Conservation (phyloP, 805 yeast species). For the Citeromyces matritensis region DNA sequence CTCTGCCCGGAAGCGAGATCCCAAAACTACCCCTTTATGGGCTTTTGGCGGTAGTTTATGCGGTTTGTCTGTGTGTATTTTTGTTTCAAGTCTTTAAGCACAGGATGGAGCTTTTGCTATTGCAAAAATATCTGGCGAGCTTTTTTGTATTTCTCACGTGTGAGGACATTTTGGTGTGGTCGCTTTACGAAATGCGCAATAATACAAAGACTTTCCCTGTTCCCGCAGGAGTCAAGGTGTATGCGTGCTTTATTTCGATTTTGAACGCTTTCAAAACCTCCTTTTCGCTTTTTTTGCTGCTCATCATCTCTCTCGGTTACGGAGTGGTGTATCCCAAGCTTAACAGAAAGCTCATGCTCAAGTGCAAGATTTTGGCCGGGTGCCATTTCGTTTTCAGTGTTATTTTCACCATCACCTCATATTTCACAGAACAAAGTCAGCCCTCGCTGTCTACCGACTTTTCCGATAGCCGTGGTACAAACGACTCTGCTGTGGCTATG, state of each 20-base stretch:
- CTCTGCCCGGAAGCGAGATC: conserved; percentile 76
- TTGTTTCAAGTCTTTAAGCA: conserved; percentile 76
- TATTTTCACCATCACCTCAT: conserved; percentile 33
- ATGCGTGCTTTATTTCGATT: conserved; percentile 65
- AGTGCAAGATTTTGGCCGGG: conserved; percentile 43
- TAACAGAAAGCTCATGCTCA: conserved; percentile 60
- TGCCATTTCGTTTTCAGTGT: conserved; percentile 40
- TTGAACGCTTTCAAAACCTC: conserved; percentile 73
- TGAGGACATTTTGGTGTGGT: conserved; percentile 83
- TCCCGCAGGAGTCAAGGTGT: conserved; percentile 39
- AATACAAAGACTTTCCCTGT: conserved; percentile 19
- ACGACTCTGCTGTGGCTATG: conserved; percentile 29
- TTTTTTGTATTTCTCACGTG: conserved; percentile 70
- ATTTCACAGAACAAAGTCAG: conserved; percentile 15
- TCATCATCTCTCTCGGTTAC: conserved; percentile 83
- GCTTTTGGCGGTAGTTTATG: conserved; percentile 68
- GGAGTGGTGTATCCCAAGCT: conserved; percentile 87
- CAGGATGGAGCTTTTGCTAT: conserved; percentile 74
- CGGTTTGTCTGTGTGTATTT: conserved; percentile 68
- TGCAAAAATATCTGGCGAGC: conserved; percentile 82
- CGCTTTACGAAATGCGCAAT: conserved; percentile 77
- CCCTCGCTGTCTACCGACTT: conserved; percentile 14
- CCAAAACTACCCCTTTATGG: conserved; percentile 89
- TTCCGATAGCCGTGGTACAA: conserved; percentile 4
- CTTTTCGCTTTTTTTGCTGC: conserved; percentile 73